Base-by-base conservation (phyloP, 2,329 filamentous ascomycete genomes). In the Alternaria solani region DNA sequence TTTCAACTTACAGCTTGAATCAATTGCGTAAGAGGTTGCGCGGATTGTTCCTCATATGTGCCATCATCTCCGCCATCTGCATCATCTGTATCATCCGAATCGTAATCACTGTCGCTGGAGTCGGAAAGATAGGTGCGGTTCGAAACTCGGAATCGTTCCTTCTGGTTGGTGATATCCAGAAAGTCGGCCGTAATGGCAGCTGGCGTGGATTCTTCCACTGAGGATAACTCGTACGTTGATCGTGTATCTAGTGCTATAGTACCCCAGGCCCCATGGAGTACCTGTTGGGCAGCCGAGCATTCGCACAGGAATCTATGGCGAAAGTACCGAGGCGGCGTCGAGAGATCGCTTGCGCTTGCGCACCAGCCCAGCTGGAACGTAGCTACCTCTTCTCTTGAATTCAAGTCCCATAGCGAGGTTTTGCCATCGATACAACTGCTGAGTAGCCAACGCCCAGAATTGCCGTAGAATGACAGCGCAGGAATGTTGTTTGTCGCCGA, bases 381-480 rank as follows among this genome's bases (percentile, higher is more conserved):
- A 16, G 67, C 65, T 20, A 64, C 63, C 28, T 67, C 61, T 12
- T 26, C n/a, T 7, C 49, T 23, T 8, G 58, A 56, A 38, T 75
- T 68, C 18, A 81, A 63, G 51, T 84, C 80, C 83, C 85, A 87
- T 6, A 86, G 67, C 20, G 81, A 72, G 1, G 82, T 77, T 23
- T 76, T 74, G 26, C 86, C 85, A 36, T 79, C 71, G 46, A 89
- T 87, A 63, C 86, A 85, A 11, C 83, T 85, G 55, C 85, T 86
- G 28, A 86, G 72, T 53, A 89, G 81, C 84, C 85, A 88, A 53
- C 79, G 78, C 5, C 85, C 87, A 26, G 82, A 77, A 38, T 81
- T 86, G 62, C 88, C 88, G 61, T 86, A 81, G 69, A 89, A 89
- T 0, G 82, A 80, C 20, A 89, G 80, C 46, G 80, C 80, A 2